Evolutionary conservation across 2,329 filamentous ascomycete species (phyloP).

Genomic region (Sclerotinia trifoliorum): DNA sequence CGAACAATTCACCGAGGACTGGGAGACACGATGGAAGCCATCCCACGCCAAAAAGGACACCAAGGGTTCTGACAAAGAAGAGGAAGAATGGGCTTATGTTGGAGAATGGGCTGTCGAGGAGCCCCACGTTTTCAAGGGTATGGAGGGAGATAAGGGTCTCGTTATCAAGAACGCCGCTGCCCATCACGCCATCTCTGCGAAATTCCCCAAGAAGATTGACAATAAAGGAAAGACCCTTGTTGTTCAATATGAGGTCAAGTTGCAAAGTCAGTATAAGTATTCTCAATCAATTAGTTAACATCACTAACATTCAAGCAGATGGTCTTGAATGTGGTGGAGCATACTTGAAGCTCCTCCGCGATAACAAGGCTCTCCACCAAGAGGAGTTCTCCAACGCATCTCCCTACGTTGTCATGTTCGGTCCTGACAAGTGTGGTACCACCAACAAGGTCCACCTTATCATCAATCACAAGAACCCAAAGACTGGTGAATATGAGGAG

Average conservation of each 20-base stretch:
- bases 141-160: slow-evolving; percentile 92
- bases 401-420: slow-evolving; percentile 99
- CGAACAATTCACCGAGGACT: slow-evolving; percentile 97
- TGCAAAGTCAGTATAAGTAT: slow-evolving; percentile 71
- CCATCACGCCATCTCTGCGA: slow-evolving; percentile 98
- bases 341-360: slow-evolving; percentile 97
- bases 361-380: slow-evolving; percentile 94
- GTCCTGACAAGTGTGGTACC: slow-evolving; percentile 97
- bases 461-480: slow-evolving; percentile 99
- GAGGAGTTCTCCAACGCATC: slow-evolving; percentile 98
- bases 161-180: slow-evolving; percentile 97
- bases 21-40: slow-evolving; percentile 89
- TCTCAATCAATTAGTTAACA: neutral
- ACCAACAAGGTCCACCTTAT: slow-evolving; percentile 99
- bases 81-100: slow-evolving; percentile 92
- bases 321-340: slow-evolving; percentile 97
- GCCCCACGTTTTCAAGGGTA: slow-evolving; percentile 84
- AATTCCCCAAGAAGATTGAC: slow-evolving; percentile 94
- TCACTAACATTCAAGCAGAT: slow-evolving; percentile 54
- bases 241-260: slow-evolving; percentile 98
- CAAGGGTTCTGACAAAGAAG: slow-evolving; percentile 63
- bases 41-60: slow-evolving; percentile 95
- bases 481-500: slow-evolving; percentile 99
- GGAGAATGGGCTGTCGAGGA: slow-evolving; percentile 97
- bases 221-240: slow-evolving; percentile 97